Evolutionary conservation across 148 eudicot genomes (phyloP).

Genomic region (Beta vulgaris): DNA sequence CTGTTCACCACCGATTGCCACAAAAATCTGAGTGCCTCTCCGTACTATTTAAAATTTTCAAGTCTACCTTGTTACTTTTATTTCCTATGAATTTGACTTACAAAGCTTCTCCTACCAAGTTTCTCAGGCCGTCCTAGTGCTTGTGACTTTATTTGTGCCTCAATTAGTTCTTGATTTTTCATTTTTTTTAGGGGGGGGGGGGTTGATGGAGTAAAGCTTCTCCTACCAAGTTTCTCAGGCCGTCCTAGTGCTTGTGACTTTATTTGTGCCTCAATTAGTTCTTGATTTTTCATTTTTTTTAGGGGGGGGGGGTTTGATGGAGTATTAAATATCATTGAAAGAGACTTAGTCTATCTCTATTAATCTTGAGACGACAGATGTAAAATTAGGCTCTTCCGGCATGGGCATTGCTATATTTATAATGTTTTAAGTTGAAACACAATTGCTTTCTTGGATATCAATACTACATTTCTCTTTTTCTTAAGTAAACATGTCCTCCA

Average conservation of each 20-base stretch:
- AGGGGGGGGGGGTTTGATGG: too few species aligned
- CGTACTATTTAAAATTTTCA: neutral
- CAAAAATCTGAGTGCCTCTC: neutral
- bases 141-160: neutral
- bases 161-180: neutral
- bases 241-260: neutral
- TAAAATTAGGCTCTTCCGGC: neutral
- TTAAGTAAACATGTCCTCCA: neutral
- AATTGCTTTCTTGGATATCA: neutral
- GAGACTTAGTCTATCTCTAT: too few species aligned
- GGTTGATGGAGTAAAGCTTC: neutral
- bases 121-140: neutral
- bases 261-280: neutral
- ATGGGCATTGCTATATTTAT: neutral
- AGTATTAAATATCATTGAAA: too few species aligned
- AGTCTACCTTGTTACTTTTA: neutral
- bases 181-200: neutral
- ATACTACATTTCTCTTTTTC: neutral
- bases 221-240: neutral
- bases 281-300: neutral
- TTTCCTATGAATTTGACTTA: neutral
- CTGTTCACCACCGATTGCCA: neutral
- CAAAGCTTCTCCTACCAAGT: neutral
- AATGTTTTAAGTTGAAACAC: neutral
- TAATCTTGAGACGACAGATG: neutral